Evolutionary conservation across 1,284 basidiomycete genomes (phyloP), one percentile per base, ranked within the genome.

Genomic region (Abortiporus biennis): DNA sequence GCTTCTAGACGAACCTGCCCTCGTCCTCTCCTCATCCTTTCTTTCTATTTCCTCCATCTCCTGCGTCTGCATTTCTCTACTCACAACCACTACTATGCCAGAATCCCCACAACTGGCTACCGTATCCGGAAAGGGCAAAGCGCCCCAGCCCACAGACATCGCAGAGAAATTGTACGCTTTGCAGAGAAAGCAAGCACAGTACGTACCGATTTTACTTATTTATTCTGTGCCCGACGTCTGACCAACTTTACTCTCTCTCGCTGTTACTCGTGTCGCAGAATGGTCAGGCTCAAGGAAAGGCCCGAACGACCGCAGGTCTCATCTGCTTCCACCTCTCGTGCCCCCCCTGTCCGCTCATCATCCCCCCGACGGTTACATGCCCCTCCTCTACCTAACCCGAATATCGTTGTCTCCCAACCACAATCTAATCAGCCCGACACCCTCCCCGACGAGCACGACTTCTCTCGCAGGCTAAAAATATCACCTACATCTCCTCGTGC

Each of bases 381-480:
- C 38, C 52, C 53, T 53, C 50, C 50, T 49, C 33, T 47, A 55
- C 51, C 57, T 48, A 47, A 38, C 59, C 68, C 45, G 57, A 57
- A 52, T 45, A 59, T 68, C 44, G 46, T 58, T 21, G 54, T 54
- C 15, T 54, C 65, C 23, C 61, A 70, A 16, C 59, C 65, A 29
- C 59, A 59, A 20, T 49, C 62, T 48, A n/a, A n/a, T n/a, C n/a
- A n/a, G n/a, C n/a, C n/a, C n/a, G 74, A 79, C 34, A 71, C 78
- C 6, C 78, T 80, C 54, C 68, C 74, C 30, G 84, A 83, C 53
- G 58, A 58, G 24, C 45, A 46, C 3, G 80, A 83, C 35, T 86
- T 86, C 55, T 79, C 75, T 22, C 74, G 84, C 17, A 69, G 74
- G 27, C 72, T 86, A 52, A 80, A 74, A 56, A 80, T 84, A 24